Evolutionary conservation across 495 filamentous ascomycete species (phyloP), one percentile per base, ranked within the genome.

Genomic region (Tetracladium setigerum): DNA sequence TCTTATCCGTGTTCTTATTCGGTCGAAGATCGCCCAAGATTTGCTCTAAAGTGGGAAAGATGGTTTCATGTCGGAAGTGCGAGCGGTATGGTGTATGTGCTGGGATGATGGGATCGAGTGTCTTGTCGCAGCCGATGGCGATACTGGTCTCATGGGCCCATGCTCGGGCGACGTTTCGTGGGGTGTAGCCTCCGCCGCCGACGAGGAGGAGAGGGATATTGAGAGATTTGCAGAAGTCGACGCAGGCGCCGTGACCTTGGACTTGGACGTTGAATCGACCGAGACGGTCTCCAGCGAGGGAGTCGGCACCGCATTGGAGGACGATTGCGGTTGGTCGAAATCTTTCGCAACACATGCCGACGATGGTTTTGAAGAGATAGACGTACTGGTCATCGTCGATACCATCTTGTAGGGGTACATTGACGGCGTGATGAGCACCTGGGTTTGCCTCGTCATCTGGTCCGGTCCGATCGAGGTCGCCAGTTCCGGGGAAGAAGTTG

Each of bases 221-320:
- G 50, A 87, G 76, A 17, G 68, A 78, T 62, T 95, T 95, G 60
- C 86, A 84, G 61, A 81, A 95, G 35, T 80, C 79, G 51, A 97
- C 86, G 67, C 94, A 97, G 51, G 82, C 81, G 34, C 89, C 92
- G 67, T 98, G 92, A 5, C 89, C 90, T 56, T 82, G 77, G 42
- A 97, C 92, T 59, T 95, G 95, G 50, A 98, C 76, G 64, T 97
- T 98, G 75, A 98, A 98, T 56, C 86, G 86, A 38, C 92, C 92
- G 0, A 98, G 76, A 12, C 92, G 75, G 66, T 98, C 92, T 54
- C 91, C 88, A 38, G 89, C 92, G 0, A 98, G 78, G 14, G 87
- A 94, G 69, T 98, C 92, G 34, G 91, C 92, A 46, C 92, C 92
- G 64, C 92, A 98, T 69, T 98, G 92, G 0, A 98, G 75, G 12